These are phyloP conservation scores for Linum tenue DNA, from an alignment of 345 rosid genomes.

Conservation along the genomic window DNA sequence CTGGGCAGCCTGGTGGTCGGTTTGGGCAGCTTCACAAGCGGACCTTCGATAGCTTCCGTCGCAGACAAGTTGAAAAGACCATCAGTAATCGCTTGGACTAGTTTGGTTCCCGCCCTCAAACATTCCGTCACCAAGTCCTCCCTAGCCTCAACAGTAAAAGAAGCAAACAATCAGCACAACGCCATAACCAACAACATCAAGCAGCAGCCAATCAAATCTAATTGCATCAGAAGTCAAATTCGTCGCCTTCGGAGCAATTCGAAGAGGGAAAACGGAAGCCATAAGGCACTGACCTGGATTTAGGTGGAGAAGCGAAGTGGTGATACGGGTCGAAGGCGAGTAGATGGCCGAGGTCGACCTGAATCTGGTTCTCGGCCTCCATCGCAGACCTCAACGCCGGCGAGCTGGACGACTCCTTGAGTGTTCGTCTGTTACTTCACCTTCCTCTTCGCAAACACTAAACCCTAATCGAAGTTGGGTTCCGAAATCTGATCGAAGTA, in stretches of 20 bases:
- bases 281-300: slow-evolving; percentile 41
- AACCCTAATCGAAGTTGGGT: too few relatives aligned
- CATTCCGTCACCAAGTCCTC: slow-evolving; percentile 59
- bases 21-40: slow-evolving; percentile 66
- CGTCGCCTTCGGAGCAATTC: too few relatives aligned
- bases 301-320: slow-evolving; percentile 37
- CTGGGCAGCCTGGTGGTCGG: slow-evolving; percentile 72
- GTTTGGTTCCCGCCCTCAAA: slow-evolving; percentile 49
- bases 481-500: too few relatives aligned
- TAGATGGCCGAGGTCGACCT: slow-evolving; percentile 69
- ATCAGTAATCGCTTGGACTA: slow-evolving; percentile 65
- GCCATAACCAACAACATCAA: neutral
- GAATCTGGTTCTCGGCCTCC: slow-evolving; percentile 25
- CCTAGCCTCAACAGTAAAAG: slow-evolving; percentile 25
- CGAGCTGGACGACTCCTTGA: too few relatives aligned
- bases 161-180: neutral
- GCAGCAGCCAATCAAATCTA: neutral
- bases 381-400: neutral
- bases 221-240: neutral
- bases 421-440: too few relatives aligned
- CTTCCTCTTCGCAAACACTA: too few relatives aligned
- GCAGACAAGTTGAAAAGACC: slow-evolving; percentile 65
- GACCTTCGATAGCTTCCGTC: slow-evolving; percentile 66
- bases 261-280: too few relatives aligned
- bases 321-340: slow-evolving; percentile 49